Evolutionary conservation across 352 stramenopile genomes (phyloP), one percentile per base, ranked within the genome.

Genomic region (Globisporangium spiculum): DNA sequence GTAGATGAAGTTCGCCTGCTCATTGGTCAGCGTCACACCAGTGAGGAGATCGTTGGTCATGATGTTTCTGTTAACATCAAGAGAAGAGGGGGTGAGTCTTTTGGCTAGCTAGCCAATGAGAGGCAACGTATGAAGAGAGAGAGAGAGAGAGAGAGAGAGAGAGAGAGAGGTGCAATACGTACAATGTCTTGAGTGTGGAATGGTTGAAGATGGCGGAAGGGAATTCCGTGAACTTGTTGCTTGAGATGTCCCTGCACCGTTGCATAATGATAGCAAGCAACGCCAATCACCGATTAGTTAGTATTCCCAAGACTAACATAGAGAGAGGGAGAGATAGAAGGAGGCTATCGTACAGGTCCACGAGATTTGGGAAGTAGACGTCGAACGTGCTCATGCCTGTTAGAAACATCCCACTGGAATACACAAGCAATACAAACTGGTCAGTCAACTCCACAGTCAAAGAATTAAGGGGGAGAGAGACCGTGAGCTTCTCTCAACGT

Each of bases 1-100:
- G 53, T 34, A 22, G 20, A 69, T 27, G 54, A 69, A 69, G 16
- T 59, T 63, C 8, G 63, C 63, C 27, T 69, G 63, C 9, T 48
- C 30, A 18, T 69, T 69, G 10, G 63, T 69, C 12, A 69, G 63
- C 41, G n/a, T n/a, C 18, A 63, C 44, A 24, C 52, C 46, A 4
- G 4, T 38, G 36, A 68, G 26, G 3, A 41, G 24, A 18, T 16
- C 16, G 26, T 57, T 61, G 50, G 14, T 14, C 14, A 7, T 30
- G 8, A 68, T 20, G 52, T 60, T 9, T 6, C 63, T 63, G 63
- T 18, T 34, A 7, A 34, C 6, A 7, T 7, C 30, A 34, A 34
- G 30, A 34, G 30, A 34, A 34, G 30, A 34, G 30, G 30, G 30
- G 6, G 30, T 34, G 30, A 34, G 30, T 34, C 30, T 34, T 34